Conservation (phyloP, 768 basidiomycete species). For the Grammothele lineata region DNA sequence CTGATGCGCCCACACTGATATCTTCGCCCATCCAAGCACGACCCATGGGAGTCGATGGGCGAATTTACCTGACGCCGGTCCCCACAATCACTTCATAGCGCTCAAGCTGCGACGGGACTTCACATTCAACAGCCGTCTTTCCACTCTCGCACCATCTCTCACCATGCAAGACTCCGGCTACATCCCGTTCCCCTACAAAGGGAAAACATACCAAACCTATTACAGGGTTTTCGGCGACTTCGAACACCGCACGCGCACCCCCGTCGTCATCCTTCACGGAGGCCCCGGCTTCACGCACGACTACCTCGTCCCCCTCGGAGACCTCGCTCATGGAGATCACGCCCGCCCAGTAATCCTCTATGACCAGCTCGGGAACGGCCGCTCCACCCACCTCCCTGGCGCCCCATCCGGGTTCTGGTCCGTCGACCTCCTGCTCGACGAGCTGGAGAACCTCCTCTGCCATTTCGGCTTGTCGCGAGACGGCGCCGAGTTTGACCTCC, state of each 20-base stretch:
- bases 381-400: constrained; percentile 37
- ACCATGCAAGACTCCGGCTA: too few relatives aligned
- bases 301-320: constrained; percentile 23
- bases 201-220: constrained; percentile 27
- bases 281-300: constrained; percentile 24
- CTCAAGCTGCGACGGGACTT: too few relatives aligned
- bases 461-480: constrained; percentile 34
- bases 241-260: constrained; percentile 11
- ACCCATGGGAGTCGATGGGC: too few relatives aligned
- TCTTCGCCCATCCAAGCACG: too few relatives aligned
- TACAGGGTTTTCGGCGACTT: constrained; percentile 26
- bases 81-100: too few relatives aligned
- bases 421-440: constrained; percentile 45
- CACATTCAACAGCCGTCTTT: too few relatives aligned
- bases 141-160: too few relatives aligned
- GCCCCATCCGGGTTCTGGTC: constrained; percentile 35
- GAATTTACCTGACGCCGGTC: too few relatives aligned
- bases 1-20: too few relatives aligned
- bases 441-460: constrained; percentile 45
- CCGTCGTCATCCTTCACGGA: constrained; percentile 27
- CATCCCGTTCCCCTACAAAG: constrained; percentile 17
- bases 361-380: constrained; percentile 45
- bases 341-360: constrained; percentile 41
- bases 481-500: constrained; percentile 40
- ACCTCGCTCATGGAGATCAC: constrained; percentile 17